Percentiles rank a stretch among this genome's conserved stretches.
Conservation (phyloP, 106 monocot species). For the Dendrobium nobile region DNA sequence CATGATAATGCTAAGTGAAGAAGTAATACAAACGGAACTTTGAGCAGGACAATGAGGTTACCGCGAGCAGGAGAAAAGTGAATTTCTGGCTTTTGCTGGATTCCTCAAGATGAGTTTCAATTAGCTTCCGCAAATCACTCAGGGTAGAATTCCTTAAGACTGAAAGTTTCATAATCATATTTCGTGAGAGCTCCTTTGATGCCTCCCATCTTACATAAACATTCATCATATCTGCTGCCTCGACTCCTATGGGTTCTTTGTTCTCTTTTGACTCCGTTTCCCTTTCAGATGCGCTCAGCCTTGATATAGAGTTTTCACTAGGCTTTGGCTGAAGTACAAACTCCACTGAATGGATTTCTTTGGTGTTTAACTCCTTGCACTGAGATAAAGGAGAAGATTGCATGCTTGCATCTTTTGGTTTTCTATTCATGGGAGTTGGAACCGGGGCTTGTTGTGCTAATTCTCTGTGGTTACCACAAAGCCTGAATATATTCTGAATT, state of each 20-base stretch:
- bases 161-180: slow-evolving; percentile 45
- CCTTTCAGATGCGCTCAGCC: slow-evolving; percentile 8
- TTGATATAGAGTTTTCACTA: not conserved
- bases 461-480: slow-evolving; percentile 90
- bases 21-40: not conserved
- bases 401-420: slow-evolving; percentile 22
- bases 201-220: slow-evolving; percentile 90
- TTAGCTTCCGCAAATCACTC: slow-evolving; percentile 50
- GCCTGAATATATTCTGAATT: slow-evolving; percentile 91
- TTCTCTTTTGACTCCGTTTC: slow-evolving; percentile 46
- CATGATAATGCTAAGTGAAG: not conserved
- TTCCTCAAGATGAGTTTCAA: slow-evolving; percentile 55
- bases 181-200: slow-evolving; percentile 50
- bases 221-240: slow-evolving; percentile 31
- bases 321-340: not conserved
- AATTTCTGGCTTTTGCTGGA: slow-evolving; percentile 43
- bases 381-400: slow-evolving; percentile 10
- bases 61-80: slow-evolving; percentile 72
- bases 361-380: not conserved
- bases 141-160: slow-evolving; percentile 43
- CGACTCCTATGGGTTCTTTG: slow-evolving; percentile 10
- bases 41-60: slow-evolving; percentile 14
- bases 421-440: slow-evolving; percentile 28
- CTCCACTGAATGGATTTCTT: not conserved
- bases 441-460: slow-evolving; percentile 41